Conservation (phyloP, 768 basidiomycete genomes). For the Auriscalpium microsporum region DNA sequence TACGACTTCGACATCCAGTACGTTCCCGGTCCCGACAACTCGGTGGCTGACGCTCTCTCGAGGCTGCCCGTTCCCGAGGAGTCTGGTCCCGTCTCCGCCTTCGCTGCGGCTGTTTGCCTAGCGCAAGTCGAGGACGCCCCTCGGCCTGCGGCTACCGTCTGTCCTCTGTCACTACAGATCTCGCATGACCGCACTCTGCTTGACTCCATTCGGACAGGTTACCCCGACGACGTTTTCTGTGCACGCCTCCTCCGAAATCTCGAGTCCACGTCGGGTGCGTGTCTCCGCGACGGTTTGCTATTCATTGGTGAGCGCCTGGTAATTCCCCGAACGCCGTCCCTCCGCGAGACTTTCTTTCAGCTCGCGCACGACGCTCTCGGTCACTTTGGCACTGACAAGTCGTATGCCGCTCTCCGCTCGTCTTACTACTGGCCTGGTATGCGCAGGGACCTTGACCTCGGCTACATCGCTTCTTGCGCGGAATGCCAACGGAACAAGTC, state of each 20-base stretch:
- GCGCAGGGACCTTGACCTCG: slow-evolving; percentile 17
- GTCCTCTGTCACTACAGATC: too few relatives aligned
- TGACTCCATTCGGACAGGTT: slow-evolving; percentile 1
- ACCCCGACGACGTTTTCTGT: slow-evolving; percentile 12
- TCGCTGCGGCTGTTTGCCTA: background rate
- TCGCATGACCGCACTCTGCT: too few relatives aligned
- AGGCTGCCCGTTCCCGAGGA: background rate
- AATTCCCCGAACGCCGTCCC: slow-evolving; percentile 10
- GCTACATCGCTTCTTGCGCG: slow-evolving; percentile 22
- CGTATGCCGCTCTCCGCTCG: background rate
- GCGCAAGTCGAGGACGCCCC: background rate
- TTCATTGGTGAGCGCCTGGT: slow-evolving; percentile 16
- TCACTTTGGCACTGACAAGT: slow-evolving; percentile 11
- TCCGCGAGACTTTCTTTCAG: slow-evolving; percentile 5
- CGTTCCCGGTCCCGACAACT: slow-evolving; percentile 12
- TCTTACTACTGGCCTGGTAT: slow-evolving; percentile 19
- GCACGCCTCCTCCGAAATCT: background rate
- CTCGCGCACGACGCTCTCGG: slow-evolving; percentile 9
- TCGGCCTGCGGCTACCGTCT: too few relatives aligned
- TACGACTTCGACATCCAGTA: slow-evolving; percentile 12
- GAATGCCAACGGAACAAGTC: slow-evolving; percentile 10
- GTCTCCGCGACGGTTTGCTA: slow-evolving; percentile 7
- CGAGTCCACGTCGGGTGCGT: background rate
- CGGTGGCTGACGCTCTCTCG: slow-evolving; percentile 13
- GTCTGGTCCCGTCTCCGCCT: too few relatives aligned